Percentiles rank a stretch among this genome's conserved stretches.
These are phyloP conservation scores for Sisymbrium altissimum DNA, from an alignment of 345 rosid species.

Conservation along the genomic window DNA sequence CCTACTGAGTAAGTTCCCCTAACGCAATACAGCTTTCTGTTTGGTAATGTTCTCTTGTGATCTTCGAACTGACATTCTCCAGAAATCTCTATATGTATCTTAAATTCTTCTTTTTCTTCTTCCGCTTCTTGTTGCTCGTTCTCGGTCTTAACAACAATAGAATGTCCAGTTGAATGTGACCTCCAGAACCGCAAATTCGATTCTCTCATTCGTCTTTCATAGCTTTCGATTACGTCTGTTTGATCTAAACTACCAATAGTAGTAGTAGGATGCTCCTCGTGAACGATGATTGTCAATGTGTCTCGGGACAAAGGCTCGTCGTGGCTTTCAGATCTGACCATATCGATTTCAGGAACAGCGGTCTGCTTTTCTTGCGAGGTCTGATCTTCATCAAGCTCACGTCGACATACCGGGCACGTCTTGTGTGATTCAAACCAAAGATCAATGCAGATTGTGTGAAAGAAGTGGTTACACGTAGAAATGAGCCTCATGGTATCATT, in stretches of 20 bases:
- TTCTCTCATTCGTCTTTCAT: constrained; percentile 28
- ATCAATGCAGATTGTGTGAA: constrained; percentile 81
- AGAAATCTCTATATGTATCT: constrained; percentile 26
- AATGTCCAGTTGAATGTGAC: constrained; percentile 84
- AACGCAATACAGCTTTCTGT: constrained; percentile 50
- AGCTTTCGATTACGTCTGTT: constrained; percentile 23
- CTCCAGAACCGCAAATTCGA: constrained; percentile 41
- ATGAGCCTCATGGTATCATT: constrained; percentile 66
- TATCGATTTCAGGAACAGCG: constrained; percentile 2
- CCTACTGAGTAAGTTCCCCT: constrained; percentile 40
- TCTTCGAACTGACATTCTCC: constrained; percentile 42
- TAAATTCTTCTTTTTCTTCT: constrained; percentile 24
- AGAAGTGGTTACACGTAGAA: constrained; percentile 69
- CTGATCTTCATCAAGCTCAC: constrained; percentile 48
- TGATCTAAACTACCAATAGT: constrained; percentile 31
- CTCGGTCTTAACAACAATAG: constrained; percentile 30
- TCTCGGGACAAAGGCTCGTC: constrained; percentile 17
- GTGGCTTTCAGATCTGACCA: constrained; percentile 3
- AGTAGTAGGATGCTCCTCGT: constrained; percentile 34
- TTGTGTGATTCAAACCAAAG: constrained; percentile 76
- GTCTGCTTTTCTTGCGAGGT: not conserved
- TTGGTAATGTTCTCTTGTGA: constrained; percentile 41
- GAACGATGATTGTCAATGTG: constrained; percentile 21
- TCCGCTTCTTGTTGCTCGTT: constrained; percentile 15
- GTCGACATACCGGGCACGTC: constrained; percentile 82